Conservation (phyloP, 371 early-diverging fungal species). For the Mortierella sp. region DNA sequence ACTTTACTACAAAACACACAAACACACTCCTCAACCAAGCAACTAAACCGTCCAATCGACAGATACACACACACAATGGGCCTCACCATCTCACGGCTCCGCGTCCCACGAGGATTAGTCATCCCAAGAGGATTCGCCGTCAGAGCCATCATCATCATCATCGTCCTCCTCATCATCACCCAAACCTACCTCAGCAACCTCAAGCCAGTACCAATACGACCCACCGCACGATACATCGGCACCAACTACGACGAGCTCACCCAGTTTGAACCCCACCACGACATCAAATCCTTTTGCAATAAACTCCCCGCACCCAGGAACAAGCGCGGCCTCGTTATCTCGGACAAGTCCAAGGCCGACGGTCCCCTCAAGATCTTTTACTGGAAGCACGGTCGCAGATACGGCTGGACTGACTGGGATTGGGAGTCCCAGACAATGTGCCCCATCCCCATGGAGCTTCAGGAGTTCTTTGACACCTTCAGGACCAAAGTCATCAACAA, state of each 20-base stretch:
- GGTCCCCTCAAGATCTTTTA: slow-evolving; percentile 21
- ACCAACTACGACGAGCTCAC: slow-evolving; percentile 11
- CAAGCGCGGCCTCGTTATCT: slow-evolving; percentile 13
- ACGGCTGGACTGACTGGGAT: slow-evolving; percentile 16
- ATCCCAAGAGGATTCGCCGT: slow-evolving; percentile 1
- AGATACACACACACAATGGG: neutral
- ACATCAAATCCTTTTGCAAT: neutral
- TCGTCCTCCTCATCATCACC: neutral
- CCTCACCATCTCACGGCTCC: slow-evolving; percentile 12
- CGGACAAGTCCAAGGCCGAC: slow-evolving; percentile 13
- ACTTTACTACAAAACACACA: too few relatives aligned
- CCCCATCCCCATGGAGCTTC: slow-evolving; percentile 28
- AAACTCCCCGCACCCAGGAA: slow-evolving; percentile 7
- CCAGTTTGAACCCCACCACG: neutral
- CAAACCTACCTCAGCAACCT: neutral
- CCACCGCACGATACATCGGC: slow-evolving; percentile 7
- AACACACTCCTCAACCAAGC: neutral
- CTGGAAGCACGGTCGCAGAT: neutral
- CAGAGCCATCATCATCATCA: slow-evolving; percentile 10
- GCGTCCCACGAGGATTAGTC: neutral
- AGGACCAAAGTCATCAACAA: neutral
- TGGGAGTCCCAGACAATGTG: slow-evolving; percentile 27
- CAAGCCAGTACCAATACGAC: slow-evolving; percentile 9
- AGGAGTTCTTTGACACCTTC: slow-evolving; percentile 25
- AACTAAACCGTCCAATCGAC: neutral